These are phyloP conservation scores for Penicillium parvum DNA, from an alignment of 495 filamentous ascomycete species.

Conservation along the genomic window DNA sequence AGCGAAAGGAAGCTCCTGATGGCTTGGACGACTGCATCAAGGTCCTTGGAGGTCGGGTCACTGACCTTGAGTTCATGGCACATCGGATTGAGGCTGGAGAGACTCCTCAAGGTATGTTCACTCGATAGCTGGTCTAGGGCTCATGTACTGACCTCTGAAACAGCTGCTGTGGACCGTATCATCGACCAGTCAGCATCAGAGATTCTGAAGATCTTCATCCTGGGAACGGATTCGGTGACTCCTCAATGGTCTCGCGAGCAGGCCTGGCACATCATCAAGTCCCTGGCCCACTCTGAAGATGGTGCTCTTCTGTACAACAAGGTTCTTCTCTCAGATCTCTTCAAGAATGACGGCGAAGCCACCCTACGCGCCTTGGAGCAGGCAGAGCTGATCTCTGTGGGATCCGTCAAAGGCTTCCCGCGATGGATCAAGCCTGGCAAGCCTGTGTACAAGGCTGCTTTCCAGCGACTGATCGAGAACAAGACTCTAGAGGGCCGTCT, in stretches of 20 bases:
- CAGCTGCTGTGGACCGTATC: slow-evolving; percentile 81
- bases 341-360: slow-evolving; percentile 60
- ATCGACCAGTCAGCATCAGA: slow-evolving; percentile 82
- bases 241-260: slow-evolving; percentile 72
- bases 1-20: slow-evolving; percentile 38
- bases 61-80: slow-evolving; percentile 88
- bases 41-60: slow-evolving; percentile 80
- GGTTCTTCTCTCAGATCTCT: slow-evolving; percentile 69
- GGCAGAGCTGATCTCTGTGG: slow-evolving; percentile 80
- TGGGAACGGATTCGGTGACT: slow-evolving; percentile 45
- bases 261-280: slow-evolving; percentile 83
- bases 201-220: slow-evolving; percentile 88
- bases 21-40: slow-evolving; percentile 82
- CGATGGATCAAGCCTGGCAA: slow-evolving; percentile 71
- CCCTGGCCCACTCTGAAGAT: slow-evolving; percentile 54
- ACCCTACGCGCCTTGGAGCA: slow-evolving; percentile 77
- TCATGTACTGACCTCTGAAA: slow-evolving; percentile 15
- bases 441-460: slow-evolving; percentile 84
- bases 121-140: not conserved
- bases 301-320: slow-evolving; percentile 71
- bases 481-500: slow-evolving; percentile 66
- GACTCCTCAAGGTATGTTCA: slow-evolving; percentile 56
- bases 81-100: slow-evolving; percentile 89
- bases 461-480: slow-evolving; percentile 65
- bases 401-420: slow-evolving; percentile 69